These are phyloP conservation scores for Mycotypha africana DNA, from an alignment of 371 early-diverging fungal species.

Conservation along the genomic window DNA sequence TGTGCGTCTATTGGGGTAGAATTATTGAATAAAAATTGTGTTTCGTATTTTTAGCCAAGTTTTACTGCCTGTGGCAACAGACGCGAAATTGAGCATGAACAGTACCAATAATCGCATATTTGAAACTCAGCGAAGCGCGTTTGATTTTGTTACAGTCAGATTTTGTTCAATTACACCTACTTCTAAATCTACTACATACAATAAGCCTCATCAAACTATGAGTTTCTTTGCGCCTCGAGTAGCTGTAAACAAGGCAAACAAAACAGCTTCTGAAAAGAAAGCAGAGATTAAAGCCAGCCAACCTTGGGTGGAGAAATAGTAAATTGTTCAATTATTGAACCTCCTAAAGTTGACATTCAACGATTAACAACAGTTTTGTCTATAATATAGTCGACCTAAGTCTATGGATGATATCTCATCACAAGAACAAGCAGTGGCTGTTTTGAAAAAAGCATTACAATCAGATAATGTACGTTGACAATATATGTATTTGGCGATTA, in stretches of 20 bases:
- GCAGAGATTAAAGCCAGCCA: slow-evolving; percentile 19
- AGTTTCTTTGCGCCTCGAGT: slow-evolving; percentile 16
- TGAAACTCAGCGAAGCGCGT: no score
- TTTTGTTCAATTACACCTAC: no score
- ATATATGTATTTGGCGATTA: neutral
- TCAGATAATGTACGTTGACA: slow-evolving; percentile 66
- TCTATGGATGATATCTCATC: slow-evolving; percentile 81
- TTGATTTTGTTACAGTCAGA: no score
- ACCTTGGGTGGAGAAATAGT: slow-evolving; percentile 86
- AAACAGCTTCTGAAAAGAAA: slow-evolving; percentile 3
- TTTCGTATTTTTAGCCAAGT: no score
- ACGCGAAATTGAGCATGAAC: no score
- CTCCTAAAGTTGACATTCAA: no score
- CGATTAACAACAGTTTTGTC: neutral
- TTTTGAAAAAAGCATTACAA: slow-evolving; percentile 78
- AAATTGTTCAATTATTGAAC: slow-evolving; percentile 7
- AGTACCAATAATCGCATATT: no score
- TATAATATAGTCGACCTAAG: slow-evolving; percentile 71
- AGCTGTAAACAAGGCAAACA: neutral
- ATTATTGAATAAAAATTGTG: no score
- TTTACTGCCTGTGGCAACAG: no score
- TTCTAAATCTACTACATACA: no score
- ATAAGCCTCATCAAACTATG: no score
- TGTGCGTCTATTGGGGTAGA: no score
- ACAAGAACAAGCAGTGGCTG: slow-evolving; percentile 87